Evolutionary conservation across 1,284 basidiomycete species (phyloP).

Genomic region (Thecaphora thlaspeos): DNA sequence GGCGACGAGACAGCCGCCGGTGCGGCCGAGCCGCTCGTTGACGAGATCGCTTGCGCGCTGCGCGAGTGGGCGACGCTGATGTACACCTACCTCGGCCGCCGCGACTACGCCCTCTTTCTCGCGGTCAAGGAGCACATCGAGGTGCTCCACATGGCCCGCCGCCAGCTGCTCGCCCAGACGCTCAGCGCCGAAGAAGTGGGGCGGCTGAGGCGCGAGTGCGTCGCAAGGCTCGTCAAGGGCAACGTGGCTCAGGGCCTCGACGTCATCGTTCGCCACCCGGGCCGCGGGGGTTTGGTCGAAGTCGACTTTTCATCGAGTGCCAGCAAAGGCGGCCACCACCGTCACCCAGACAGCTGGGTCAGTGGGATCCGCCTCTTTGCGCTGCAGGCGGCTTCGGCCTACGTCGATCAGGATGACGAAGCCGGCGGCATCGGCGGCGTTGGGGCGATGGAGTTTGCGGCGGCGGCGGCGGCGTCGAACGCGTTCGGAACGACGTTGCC

Average conservation of each 20-base stretch:
- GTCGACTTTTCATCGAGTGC: no score
- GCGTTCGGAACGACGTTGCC: constrained; percentile 44
- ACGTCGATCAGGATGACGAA: constrained; percentile 45
- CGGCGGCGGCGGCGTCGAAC: constrained; percentile 40
- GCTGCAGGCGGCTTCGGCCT: constrained; percentile 56
- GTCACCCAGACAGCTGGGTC: constrained; percentile 49
- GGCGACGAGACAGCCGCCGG: constrained; percentile 47
- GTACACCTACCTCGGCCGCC: constrained; percentile 81
- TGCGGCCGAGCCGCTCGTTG: constrained; percentile 78
- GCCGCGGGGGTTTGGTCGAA: constrained; percentile 80
- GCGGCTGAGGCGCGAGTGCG: constrained; percentile 79
- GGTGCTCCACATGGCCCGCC: constrained; percentile 79
- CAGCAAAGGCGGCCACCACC: constrained; percentile 35
- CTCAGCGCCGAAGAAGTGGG: constrained; percentile 83
- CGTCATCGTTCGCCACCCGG: constrained; percentile 90
- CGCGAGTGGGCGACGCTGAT: constrained; percentile 92
- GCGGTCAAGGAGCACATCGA: constrained; percentile 86
- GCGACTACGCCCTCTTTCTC: constrained; percentile 87
- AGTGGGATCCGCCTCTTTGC: constrained; percentile 55
- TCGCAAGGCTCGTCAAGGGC: constrained; percentile 79
- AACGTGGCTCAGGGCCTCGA: constrained; percentile 90
- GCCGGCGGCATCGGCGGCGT: constrained; percentile 3
- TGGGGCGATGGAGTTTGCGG: constrained; percentile 38
- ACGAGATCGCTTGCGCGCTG: constrained; percentile 93
- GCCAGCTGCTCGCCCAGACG: constrained; percentile 82